phyloP scores from a whole-genome alignment of 2,329 filamentous ascomycete species.

The Rhinocladiella mackenziei region DNA sequence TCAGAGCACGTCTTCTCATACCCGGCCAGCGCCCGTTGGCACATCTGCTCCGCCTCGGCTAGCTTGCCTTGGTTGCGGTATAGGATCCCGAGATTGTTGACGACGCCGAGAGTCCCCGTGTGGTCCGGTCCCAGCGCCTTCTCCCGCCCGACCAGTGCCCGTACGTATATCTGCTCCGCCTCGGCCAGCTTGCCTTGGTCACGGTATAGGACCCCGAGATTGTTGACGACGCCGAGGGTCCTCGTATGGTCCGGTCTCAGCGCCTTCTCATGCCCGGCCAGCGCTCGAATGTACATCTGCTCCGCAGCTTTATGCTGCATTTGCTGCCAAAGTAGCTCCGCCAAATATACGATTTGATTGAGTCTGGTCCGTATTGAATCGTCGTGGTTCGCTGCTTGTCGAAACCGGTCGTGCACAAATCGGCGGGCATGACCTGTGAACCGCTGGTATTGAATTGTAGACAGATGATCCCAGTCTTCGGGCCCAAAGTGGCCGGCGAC shows the following conservation, averaged over 20 bases:
- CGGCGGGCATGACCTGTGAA: conserved; percentile 7
- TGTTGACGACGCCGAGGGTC: conserved; percentile 26
- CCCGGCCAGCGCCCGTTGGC: conserved; percentile 27
- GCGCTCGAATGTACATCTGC: conserved; percentile 27
- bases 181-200: conserved; percentile 29
- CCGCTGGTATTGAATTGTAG: conserved; percentile 2
- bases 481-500: conserved; percentile 1
- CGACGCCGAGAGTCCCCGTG: conserved; percentile 27
- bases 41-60: conserved; percentile 29
- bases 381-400: neutral
- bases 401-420: conserved; percentile 4
- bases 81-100: conserved; percentile 29
- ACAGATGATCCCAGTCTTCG: neutral
- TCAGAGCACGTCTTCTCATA: no score
- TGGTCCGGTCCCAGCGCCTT: conserved; percentile 27
- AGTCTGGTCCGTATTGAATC: no score
- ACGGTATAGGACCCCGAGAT: conserved; percentile 29
- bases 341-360: neutral
- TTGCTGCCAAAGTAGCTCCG: conserved; percentile 3
- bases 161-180: conserved; percentile 29
- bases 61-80: conserved; percentile 28
- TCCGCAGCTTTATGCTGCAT: conserved; percentile 26
- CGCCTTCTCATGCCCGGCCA: conserved; percentile 25
- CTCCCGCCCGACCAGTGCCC: conserved; percentile 27
- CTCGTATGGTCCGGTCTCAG: conserved; percentile 25